phyloP scores from a whole-genome alignment of 257 asterid species.

The Primulina huaijiensis region DNA sequence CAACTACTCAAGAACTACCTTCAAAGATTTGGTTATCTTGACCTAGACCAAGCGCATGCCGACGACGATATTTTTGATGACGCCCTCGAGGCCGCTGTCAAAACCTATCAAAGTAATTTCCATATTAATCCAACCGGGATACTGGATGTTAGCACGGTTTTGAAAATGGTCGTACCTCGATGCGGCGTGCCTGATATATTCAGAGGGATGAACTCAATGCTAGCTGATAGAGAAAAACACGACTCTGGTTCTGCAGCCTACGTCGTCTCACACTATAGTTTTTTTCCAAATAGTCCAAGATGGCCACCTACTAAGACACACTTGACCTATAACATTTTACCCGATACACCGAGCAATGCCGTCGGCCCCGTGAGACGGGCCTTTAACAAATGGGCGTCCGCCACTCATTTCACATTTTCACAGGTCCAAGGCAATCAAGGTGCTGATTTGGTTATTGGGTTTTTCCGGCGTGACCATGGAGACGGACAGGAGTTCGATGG shows the following conservation, averaged over 20 bases:
- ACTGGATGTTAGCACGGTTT: conserved; percentile 14
- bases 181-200: conserved; percentile 27
- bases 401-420: conserved; percentile 19
- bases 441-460: conserved; percentile 24
- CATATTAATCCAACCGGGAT: conserved; percentile 19
- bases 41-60: conserved; percentile 5
- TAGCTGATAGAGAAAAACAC: neutral
- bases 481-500: conserved; percentile 26
- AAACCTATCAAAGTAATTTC: neutral
- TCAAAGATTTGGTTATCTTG: conserved; percentile 33
- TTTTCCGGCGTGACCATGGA: conserved; percentile 19
- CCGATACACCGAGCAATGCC: neutral
- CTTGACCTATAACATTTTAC: conserved; percentile 20
- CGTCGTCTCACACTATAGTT: conserved; percentile 21
- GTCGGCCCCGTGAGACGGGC: conserved; percentile 10
- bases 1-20: conserved; percentile 30
- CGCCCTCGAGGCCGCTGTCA: neutral
- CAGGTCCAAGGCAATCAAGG: neutral
- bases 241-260: neutral
- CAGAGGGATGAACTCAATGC: conserved; percentile 12
- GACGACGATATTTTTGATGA: conserved; percentile 20
- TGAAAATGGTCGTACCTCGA: conserved; percentile 19
- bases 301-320: conserved; percentile 24
- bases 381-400: conserved; percentile 22
- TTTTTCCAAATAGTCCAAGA: conserved; percentile 12